These are phyloP conservation scores for Pseudocercospora pini-densiflorae DNA, from an alignment of 2,329 filamentous ascomycete genomes.

Conservation along the genomic window DNA sequence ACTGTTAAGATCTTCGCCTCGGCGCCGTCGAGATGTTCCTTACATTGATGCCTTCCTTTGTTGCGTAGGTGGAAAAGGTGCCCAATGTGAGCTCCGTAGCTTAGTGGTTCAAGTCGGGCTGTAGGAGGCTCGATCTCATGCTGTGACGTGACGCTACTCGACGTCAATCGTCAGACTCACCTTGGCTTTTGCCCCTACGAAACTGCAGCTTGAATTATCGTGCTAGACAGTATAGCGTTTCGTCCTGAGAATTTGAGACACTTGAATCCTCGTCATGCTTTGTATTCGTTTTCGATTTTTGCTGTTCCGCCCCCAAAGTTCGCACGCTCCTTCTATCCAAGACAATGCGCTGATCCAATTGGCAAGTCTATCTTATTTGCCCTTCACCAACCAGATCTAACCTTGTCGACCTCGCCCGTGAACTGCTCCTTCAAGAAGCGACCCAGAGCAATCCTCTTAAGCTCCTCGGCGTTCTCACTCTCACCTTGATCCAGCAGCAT, in stretches of 20 bases:
- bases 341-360: neutral
- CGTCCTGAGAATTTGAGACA: neutral
- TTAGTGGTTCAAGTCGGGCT: neutral
- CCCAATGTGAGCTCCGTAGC: neutral
- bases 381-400: slow-evolving; percentile 14
- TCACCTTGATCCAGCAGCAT: slow-evolving; percentile 20
- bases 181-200: too few relatives aligned
- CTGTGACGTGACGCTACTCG: neutral
- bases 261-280: neutral
- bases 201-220: neutral
- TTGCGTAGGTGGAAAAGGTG: neutral
- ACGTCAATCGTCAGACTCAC: neutral
- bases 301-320: too few relatives aligned
- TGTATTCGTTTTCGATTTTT: too few relatives aligned
- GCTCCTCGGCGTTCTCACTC: slow-evolving; percentile 17
- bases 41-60: neutral
- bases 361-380: neutral
- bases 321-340: neutral
- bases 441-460: slow-evolving; percentile 14
- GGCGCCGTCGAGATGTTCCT: too few relatives aligned
- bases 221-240: neutral
- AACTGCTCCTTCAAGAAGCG: slow-evolving; percentile 18
- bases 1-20: neutral
- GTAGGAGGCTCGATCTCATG: neutral
- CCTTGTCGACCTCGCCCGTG: slow-evolving; percentile 13